Base-by-base conservation (phyloP, 352 stramenopile species). In the Phytophthora niederhauseri region DNA sequence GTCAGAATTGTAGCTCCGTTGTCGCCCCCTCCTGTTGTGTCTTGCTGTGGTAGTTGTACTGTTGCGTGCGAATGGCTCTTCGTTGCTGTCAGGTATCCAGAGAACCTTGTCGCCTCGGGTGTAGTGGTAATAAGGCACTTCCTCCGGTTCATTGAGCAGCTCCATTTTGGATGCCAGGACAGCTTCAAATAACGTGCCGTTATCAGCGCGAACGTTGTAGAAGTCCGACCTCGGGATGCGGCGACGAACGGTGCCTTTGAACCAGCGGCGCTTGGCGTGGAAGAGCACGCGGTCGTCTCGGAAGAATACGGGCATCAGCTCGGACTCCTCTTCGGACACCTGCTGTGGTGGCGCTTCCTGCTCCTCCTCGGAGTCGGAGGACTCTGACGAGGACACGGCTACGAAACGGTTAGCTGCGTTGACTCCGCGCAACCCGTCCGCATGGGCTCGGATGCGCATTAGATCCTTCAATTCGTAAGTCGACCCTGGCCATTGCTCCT, bases 241-340 rank as follows among this genome's bases (percentile, higher is more conserved):
- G 17, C 70, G 73, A 1, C 65, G 52, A 34, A 90, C 63, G 15
- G 45, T 77, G 17, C 81, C 81, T 45, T 70, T 65, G 28, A 83
- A 76, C 60, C 75, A 80, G 0, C 73, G 77, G 14, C 57, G 54
- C 30, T 65, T 75, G 1, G 67, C 72, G 12, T 75, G 62, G 28
- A 91, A 88, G n/a, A 85, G 55, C 12, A 91, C 79, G 6, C 68
- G 63, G 45, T 91, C 83, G 9, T 84, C 79, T 22, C 72, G 70
- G 19, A 78, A 65, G 61, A 89, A 89, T n/a, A 76, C 66, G 0
- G 61, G 61, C 56, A 76, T 57, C 38, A 68, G 28, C 6, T 75
- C 65, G 31, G 6, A 68, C 19, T 64, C 65, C 14, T 71, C 73
- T 15, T 84, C 71, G 0, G 72, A 73, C 45, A 73, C 59, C 31